Evolutionary conservation across 208 protist species (phyloP).

Genomic region (Phytomonas francai): DNA sequence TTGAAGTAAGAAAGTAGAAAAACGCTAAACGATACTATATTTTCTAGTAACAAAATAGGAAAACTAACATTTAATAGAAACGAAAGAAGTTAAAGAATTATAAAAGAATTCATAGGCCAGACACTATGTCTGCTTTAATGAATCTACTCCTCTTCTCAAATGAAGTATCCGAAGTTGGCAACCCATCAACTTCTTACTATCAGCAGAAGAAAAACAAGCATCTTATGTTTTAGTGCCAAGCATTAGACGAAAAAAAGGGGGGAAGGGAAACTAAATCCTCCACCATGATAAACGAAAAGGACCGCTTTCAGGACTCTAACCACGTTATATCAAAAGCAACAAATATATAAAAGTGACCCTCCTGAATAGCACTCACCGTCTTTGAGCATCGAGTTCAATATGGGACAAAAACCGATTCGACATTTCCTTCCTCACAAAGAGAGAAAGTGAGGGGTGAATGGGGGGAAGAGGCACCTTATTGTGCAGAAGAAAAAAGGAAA

Average conservation of each 20-base stretch:
- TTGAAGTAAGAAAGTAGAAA: conserved; percentile 13
- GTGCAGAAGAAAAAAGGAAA: conserved; percentile 6
- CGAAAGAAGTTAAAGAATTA: conserved; percentile 3
- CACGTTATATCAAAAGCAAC: not conserved
- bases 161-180: not conserved
- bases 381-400: not conserved
- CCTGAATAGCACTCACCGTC: not conserved
- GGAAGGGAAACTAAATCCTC: not conserved
- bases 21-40: conserved; percentile 9
- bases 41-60: not conserved
- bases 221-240: not conserved
- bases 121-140: not conserved
- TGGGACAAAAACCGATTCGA: not conserved
- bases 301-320: not conserved
- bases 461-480: not conserved
- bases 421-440: not conserved
- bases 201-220: not conserved
- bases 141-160: not conserved
- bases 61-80: not conserved
- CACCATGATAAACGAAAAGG: not conserved
- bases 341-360: not conserved
- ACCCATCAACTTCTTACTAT: not conserved
- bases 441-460: not conserved
- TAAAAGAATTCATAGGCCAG: not conserved
- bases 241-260: not conserved